Conservation (phyloP, 1,139 yeast genomes). For the Pichia sp. region DNA sequence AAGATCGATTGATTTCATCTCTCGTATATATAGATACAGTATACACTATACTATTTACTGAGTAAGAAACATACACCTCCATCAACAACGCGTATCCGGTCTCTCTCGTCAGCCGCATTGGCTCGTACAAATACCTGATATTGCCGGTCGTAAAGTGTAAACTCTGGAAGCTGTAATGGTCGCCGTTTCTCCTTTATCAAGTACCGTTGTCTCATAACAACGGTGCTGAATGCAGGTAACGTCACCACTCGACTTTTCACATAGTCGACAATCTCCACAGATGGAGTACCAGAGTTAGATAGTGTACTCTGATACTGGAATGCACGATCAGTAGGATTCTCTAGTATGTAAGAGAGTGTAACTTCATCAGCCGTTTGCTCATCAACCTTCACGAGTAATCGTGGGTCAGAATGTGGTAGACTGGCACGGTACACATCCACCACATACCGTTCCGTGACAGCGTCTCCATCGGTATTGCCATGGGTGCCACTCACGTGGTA, state of each 20-base stretch:
- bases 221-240: constrained; percentile 49
- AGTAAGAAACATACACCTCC: constrained; percentile 1
- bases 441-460: constrained; percentile 5
- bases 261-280: constrained; percentile 19
- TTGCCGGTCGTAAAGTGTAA: constrained; percentile 57
- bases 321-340: constrained; percentile 67
- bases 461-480: neutral
- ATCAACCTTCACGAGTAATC: constrained; percentile 45
- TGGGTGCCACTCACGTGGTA: too few species aligned
- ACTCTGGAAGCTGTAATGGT: constrained; percentile 45
- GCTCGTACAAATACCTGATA: constrained; percentile 56
- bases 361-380: constrained; percentile 17
- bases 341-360: constrained; percentile 45
- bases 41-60: neutral
- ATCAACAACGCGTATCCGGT: constrained; percentile 6
- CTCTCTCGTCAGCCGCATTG: too few species aligned
- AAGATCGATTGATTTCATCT: constrained; percentile 48
- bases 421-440: constrained; percentile 38
- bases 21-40: constrained; percentile 25
- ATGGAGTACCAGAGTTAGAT: constrained; percentile 24
- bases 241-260: constrained; percentile 27
- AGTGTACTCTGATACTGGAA: constrained; percentile 58
- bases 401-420: constrained; percentile 62
- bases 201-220: neutral
- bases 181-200: constrained; percentile 9